Evolutionary conservation across 1,284 basidiomycete genomes (phyloP).

Genomic region (Mycena sp.): DNA sequence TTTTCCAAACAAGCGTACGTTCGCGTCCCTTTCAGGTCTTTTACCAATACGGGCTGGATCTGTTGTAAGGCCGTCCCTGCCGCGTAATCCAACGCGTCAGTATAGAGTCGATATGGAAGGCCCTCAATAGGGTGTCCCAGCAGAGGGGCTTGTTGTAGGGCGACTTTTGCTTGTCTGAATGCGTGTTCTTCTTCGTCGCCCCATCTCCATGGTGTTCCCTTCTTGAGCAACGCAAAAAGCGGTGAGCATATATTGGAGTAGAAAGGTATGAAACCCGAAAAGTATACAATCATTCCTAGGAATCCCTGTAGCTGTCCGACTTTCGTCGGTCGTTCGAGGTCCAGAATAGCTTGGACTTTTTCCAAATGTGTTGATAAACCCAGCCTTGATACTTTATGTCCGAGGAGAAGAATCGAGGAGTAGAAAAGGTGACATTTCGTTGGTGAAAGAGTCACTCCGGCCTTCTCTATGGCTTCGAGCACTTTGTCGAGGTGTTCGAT

Average conservation of each 20-base stretch:
- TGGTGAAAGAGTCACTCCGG: slow-evolving; percentile 50
- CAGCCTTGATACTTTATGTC: slow-evolving; percentile 32
- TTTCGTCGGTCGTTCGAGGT: slow-evolving; percentile 27
- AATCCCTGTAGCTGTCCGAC: slow-evolving; percentile 39
- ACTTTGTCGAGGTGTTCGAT: slow-evolving; percentile 46
- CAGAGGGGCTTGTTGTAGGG: neutral
- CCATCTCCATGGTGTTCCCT: neutral
- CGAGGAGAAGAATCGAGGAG: slow-evolving; percentile 47
- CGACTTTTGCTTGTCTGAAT: neutral
- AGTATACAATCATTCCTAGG: slow-evolving; percentile 50
- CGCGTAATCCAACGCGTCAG: slow-evolving; percentile 44
- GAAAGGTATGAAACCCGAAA: neutral
- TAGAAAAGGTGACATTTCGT: slow-evolving; percentile 49
- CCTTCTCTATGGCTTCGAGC: slow-evolving; percentile 42
- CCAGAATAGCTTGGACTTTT: slow-evolving; percentile 45
- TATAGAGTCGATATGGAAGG: slow-evolving; percentile 41
- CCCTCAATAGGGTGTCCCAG: slow-evolving; percentile 3
- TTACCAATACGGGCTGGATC: slow-evolving; percentile 37
- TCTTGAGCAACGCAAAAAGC: neutral
- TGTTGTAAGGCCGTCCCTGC: slow-evolving; percentile 1
- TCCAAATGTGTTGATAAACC: slow-evolving; percentile 45
- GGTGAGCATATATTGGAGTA: neutral
- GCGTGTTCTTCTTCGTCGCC: neutral
- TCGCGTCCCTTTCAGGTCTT: slow-evolving; percentile 40
- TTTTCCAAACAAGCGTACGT: slow-evolving; percentile 36